Evolutionary conservation across 176 grass and related monocot genomes (phyloP), one percentile per base, ranked within the genome.

Genomic region (Rhipidocladum racemiflorum): DNA sequence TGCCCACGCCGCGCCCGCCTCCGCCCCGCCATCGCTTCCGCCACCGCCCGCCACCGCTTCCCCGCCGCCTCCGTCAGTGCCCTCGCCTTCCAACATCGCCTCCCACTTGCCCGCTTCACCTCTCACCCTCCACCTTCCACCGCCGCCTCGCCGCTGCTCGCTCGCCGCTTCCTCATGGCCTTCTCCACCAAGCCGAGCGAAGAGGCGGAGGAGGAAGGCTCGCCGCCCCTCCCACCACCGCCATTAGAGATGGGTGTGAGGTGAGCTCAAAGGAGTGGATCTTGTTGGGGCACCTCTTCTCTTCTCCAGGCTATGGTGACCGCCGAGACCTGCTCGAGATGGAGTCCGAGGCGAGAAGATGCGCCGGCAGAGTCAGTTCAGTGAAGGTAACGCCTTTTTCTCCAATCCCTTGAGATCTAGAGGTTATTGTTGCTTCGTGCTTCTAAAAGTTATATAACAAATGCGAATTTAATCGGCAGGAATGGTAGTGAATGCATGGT

Each of bases 241-340:
- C 64, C 45, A 21, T 42, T 0, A 55, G 65, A 18, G 71, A 21
- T 21, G 60, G 48, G 32, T 50, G 30, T 17, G 77, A 68, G 61
- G 88, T 97, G 64, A 90, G 86, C 85, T 7, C 83, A 30, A 68
- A 68, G 53, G 92, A 98, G 76, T 98, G 92, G 95, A 65, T n/a
- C n/a, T n/a, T n/a, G 86, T 0, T 98, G 95, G 92, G 95, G 95
- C 75, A 93, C 92, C 35, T 89, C 89, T 28, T 94, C 92, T 17
- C 82, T 87, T 8, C 61, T 97, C 35, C 92, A 90, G 12, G 24
- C 71, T 71, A 56, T 65, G 81, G 95, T 95, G 34, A 1, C 60
- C 9, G n/a, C 44, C 46, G 57, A 36, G 61, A 91, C 65, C 76
- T 98, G 51, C 90, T 84, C 77, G 79, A 86, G 36, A 80, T 94